phyloP scores from a whole-genome alignment of 2,329 filamentous ascomycete species.

The Colletotrichum plurivorum region DNA sequence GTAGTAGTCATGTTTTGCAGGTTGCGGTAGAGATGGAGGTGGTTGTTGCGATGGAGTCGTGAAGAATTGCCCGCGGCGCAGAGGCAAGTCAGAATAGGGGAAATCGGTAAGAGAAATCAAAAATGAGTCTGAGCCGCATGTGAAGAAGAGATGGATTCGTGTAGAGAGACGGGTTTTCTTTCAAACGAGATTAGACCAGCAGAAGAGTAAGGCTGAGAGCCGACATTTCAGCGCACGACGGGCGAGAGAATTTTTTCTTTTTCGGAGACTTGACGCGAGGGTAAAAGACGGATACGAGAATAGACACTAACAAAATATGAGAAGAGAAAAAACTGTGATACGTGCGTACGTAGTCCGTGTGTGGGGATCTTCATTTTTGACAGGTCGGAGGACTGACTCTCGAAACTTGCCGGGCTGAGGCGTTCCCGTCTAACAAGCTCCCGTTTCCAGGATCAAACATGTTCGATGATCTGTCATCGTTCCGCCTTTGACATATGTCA shows the following conservation, averaged over 20 bases:
- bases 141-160: constrained; percentile 7
- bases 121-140: not conserved
- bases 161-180: no score
- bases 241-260: not conserved
- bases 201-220: not conserved
- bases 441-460: constrained; percentile 10
- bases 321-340: not conserved
- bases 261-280: constrained; percentile 3
- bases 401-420: constrained; percentile 24
- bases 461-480: constrained; percentile 22
- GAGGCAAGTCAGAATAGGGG: not conserved
- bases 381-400: constrained; percentile 25
- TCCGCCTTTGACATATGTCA: constrained; percentile 17
- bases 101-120: not conserved
- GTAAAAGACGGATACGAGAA: constrained; percentile 24
- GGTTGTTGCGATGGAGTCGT: no score
- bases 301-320: no score
- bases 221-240: not conserved
- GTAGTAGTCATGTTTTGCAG: constrained; percentile 6
- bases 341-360: not conserved
- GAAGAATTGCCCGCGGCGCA: not conserved
- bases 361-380: constrained; percentile 5
- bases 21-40: no score
- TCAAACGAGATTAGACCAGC: constrained; percentile 5
- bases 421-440: not conserved